These are phyloP conservation scores for Waltiozyma sp. DNA, from an alignment of 1,139 yeast species.

Conservation along the genomic window DNA sequence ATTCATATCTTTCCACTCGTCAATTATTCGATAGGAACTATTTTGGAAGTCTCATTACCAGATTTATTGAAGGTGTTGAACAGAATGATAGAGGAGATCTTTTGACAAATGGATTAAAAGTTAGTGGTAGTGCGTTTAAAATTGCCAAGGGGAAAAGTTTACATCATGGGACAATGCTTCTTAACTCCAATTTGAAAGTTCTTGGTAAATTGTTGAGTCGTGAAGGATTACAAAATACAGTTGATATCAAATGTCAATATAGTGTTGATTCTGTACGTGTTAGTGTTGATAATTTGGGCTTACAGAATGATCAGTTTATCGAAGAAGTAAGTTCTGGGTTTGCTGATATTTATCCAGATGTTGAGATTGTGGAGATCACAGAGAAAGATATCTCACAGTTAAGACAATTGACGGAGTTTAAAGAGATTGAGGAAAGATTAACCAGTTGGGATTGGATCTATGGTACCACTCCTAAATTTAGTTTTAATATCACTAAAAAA, in stretches of 20 bases:
- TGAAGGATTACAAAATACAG: conserved; percentile 31
- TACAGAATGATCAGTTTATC: conserved; percentile 37
- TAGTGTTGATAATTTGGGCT: conserved; percentile 54
- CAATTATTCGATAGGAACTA: conserved; percentile 35
- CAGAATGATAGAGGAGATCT: conserved; percentile 79
- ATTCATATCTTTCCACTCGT: conserved; percentile 67
- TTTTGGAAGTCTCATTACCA: conserved; percentile 13
- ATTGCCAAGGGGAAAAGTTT: conserved; percentile 52
- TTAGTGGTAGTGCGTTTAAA: conserved; percentile 35
- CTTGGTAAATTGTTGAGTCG: conserved; percentile 49
- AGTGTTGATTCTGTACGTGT: conserved; percentile 73
- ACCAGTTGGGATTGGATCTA: conserved; percentile 59
- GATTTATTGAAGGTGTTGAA: conserved; percentile 16
- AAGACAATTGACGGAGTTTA: conserved; percentile 27
- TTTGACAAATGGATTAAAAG: conserved; percentile 47
- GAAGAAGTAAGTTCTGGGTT: conserved; percentile 38
- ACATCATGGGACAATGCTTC: conserved; percentile 95
- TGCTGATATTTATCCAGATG: conserved; percentile 19
- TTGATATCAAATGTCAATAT: conserved; percentile 33
- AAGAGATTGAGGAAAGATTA: conserved; percentile 17
- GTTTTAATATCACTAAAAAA: conserved; percentile 30
- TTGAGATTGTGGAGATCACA: conserved; percentile 15
- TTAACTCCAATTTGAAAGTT: conserved; percentile 49
- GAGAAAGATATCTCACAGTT: conserved; percentile 28
- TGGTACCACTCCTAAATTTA: conserved; percentile 62